Evolutionary conservation across 2,329 filamentous ascomycete genomes (phyloP).

Genomic region (Colletotrichum phormii): DNA sequence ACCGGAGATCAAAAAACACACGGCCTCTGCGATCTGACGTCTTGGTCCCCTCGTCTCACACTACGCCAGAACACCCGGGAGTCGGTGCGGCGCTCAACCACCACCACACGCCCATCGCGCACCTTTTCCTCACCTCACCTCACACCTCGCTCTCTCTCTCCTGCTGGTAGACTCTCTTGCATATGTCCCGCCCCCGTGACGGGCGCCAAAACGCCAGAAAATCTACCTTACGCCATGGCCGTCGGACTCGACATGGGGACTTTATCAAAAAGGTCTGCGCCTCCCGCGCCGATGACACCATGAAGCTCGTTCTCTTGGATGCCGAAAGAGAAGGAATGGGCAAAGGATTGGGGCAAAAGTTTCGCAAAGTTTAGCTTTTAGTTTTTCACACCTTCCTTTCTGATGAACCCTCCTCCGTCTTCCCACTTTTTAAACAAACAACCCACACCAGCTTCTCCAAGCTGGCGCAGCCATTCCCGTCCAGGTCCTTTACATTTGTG

Average conservation of each 20-base stretch:
- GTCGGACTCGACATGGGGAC: constrained; percentile 30
- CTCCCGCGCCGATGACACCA: constrained; percentile 12
- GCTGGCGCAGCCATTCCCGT: constrained; percentile 31
- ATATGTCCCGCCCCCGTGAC: background rate
- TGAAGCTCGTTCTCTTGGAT: background rate
- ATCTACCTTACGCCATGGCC: constrained; percentile 25
- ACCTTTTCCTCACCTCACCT: background rate
- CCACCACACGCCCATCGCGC: background rate
- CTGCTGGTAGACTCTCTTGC: background rate
- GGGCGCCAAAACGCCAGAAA: background rate
- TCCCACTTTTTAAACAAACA: constrained; percentile 8
- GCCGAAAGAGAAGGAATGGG: background rate
- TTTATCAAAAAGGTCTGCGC: constrained; percentile 35
- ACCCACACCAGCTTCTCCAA: background rate
- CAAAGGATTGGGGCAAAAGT: constrained; percentile 9
- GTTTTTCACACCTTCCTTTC: background rate
- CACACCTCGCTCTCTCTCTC: background rate
- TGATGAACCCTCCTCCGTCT: constrained; percentile 2
- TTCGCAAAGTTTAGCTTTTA: background rate
- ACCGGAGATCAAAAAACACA: background rate
- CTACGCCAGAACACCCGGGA: constrained; percentile 17
- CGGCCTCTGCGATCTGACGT: constrained; percentile 30
- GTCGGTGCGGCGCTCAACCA: constrained; percentile 26
- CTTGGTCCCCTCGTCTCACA: constrained; percentile 22
- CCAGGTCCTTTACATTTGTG: background rate